Base-by-base conservation (phyloP, 1,284 basidiomycete genomes). In the Trametes pubescens region DNA sequence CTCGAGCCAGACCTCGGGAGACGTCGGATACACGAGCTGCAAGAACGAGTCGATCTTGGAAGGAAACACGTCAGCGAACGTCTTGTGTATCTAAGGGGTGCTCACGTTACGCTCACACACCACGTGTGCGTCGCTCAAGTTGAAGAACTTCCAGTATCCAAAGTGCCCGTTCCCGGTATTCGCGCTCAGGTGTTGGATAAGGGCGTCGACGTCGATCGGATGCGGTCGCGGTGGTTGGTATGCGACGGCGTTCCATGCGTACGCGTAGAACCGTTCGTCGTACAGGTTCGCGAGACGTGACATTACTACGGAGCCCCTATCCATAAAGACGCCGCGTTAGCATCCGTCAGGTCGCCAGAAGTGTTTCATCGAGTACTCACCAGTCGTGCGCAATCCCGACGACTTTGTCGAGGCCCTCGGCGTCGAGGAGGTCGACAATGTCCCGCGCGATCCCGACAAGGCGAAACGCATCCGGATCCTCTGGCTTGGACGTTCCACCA, bases 321-420 rank as follows among this genome's bases (percentile, higher is more conserved):
- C 24, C 29, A 8, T 8, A 8, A 10, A 13, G 3, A 6, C 37
- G 14, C 2, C 37, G 10, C 10, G 11, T 11, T 38, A 16, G 14
- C 10, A 13, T 11, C 14, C 2, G 3, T 38, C 5, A 2, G 37
- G 4, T 32, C 8, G 29, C 29, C 8, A 13, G 37, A 38, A 38
- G 10, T 13, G 34, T 6, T 16, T 7, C 4, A 4, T 4, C 2
- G 6, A n/a, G 9, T 2, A 9, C 49, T 40, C 61, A 84, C 84
- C 84, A 84, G 67, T 84, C 84, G 69, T 86, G 83, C 0, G 79
- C 82, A 60, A 86, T 76, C 6, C 71, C 77, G 60, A 86, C 68
- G 26, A 75, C 80, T 38, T 74, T 71, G 11, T 73, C 68, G 22
- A 80, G 69, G 1, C 71, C 69, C 68, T 82, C 81, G 5, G 72